Evolutionary conservation across 371 early-diverging fungal genomes (phyloP), one percentile per base, ranked within the genome.

Genomic region (Actinomortierella ambigua): DNA sequence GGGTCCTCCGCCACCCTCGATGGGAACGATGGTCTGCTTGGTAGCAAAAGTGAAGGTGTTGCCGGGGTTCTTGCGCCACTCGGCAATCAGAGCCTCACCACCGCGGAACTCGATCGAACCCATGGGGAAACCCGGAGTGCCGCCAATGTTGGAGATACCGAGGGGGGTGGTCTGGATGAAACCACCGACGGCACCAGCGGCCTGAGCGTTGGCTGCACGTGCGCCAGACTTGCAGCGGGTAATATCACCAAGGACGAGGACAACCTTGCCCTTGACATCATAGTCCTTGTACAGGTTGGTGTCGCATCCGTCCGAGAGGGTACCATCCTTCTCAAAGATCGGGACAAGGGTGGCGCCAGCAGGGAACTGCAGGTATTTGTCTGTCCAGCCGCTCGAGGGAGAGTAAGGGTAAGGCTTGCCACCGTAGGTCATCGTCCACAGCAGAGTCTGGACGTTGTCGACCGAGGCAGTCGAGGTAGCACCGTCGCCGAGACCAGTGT

Each of bases 171-270:
- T 79, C 52, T 84, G 81, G 23, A 89, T 50, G 18, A 90, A 39
- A 1, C 83, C 83, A 27, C 79, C 90, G 9, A 77, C 54, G 9
- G 92, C 90, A 47, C 92, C 92, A 17, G 88, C 88, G 5, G 61
- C 44, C 53, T 80, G 79, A 13, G 88, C 88, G 67, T 82, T 79
- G 2, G 47, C 1, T 2, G 78, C 75, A 82, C 89, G 90, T n/a
- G 60, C 67, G 11, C 57, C 56, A 40, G 81, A 80, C 2, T 59
- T 50, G 62, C 92, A 92, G 4, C 75, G 81, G 40, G 59, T 61
- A 23, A 43, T 53, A 20, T 91, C 91, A 20, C 90, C 83, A 20
- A 61, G 63, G 27, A 90, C 76, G 20, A 92, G 61, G 0, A 81
- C 90, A 1, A 87, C 60, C 57, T 81, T 87, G 2, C 81, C 84